phyloP scores from a whole-genome alignment of 148 eudicot species.

The Camellia sinensis region DNA sequence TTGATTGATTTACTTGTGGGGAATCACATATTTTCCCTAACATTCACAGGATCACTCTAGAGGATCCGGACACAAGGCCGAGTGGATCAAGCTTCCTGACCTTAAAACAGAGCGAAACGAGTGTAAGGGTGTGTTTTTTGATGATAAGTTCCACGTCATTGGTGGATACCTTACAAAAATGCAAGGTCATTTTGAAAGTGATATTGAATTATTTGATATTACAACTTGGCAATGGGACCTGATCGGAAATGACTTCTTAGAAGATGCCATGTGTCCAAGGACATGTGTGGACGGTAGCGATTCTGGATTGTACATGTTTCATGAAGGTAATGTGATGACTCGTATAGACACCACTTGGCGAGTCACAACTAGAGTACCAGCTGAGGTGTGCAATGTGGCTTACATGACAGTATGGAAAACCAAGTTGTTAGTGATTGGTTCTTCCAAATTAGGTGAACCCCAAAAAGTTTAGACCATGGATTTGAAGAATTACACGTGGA shows the following conservation, averaged over 20 bases:
- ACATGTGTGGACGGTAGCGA: slow-evolving; percentile 35
- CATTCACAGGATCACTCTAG: too few relatives aligned
- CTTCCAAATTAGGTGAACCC: slow-evolving; percentile 31
- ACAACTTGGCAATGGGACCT: too few relatives aligned
- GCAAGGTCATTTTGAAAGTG: slow-evolving; percentile 67
- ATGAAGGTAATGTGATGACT: slow-evolving; percentile 29
- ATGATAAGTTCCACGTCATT: slow-evolving; percentile 70
- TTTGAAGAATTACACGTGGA: slow-evolving; percentile 45
- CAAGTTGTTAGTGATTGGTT: slow-evolving; percentile 51
- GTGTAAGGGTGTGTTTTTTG: slow-evolving; percentile 44
- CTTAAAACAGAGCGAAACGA: slow-evolving; percentile 70
- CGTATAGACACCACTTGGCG: slow-evolving; percentile 40
- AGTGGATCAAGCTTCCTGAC: slow-evolving; percentile 57
- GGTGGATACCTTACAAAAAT: slow-evolving; percentile 60
- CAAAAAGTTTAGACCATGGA: slow-evolving; percentile 44
- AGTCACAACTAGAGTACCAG: slow-evolving; percentile 40
- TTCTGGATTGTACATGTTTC: slow-evolving; percentile 30
- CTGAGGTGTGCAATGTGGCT: too few relatives aligned
- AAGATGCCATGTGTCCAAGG: too few relatives aligned
- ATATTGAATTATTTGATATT: too few relatives aligned
- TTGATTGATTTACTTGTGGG: too few relatives aligned
- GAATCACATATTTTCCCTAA: too few relatives aligned
- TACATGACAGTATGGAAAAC: too few relatives aligned
- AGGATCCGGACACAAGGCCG: too few relatives aligned
- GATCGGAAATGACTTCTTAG: too few relatives aligned